A percentile compares a stretch with the other conserved stretches of the same genome.
Conservation (phyloP, 176 grass and related monocot genomes). For the Triticum monococcum region DNA sequence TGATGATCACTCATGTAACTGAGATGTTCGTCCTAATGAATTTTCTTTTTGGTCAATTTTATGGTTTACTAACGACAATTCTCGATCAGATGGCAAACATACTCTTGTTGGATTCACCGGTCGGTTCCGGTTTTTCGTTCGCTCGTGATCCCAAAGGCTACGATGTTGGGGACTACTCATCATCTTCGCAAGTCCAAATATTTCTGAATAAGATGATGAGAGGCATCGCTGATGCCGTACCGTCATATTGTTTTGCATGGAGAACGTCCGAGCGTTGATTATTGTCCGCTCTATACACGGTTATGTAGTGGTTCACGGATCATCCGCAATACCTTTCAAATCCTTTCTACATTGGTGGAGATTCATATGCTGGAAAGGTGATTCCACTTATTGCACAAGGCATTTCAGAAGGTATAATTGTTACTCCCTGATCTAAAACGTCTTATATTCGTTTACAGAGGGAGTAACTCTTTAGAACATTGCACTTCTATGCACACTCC, state of each 20-base stretch:
- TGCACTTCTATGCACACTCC: neutral
- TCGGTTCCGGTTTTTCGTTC: conserved; percentile 65
- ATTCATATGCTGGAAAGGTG: conserved; percentile 64
- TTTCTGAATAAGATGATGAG: conserved; percentile 54
- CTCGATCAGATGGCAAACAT: conserved; percentile 34
- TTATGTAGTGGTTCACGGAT: conserved; percentile 49
- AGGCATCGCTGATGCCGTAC: neutral
- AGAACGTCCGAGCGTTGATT: neutral
- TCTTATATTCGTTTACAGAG: no score
- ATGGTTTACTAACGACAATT: neutral
- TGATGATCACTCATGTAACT: no score
- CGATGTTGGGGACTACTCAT: conserved; percentile 35
- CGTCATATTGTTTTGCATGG: neutral
- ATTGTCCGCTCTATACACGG: neutral
- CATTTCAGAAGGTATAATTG: conserved; percentile 44
- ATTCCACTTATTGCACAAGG: conserved; percentile 34
- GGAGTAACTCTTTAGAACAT: neutral
- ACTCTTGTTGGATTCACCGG: conserved; percentile 60
- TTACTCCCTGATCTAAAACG: no score
- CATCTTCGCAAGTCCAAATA: conserved; percentile 36
- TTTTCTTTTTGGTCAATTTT: neutral
- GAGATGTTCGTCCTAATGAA: neutral
- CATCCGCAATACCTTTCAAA: conserved; percentile 43
- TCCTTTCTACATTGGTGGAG: conserved; percentile 56
- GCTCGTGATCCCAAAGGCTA: conserved; percentile 45